Percentiles rank a stretch among this genome's conserved stretches.
Evolutionary conservation across 2,329 filamentous ascomycete species (phyloP).

Genomic region (Penicillium fuscoglaucum): DNA sequence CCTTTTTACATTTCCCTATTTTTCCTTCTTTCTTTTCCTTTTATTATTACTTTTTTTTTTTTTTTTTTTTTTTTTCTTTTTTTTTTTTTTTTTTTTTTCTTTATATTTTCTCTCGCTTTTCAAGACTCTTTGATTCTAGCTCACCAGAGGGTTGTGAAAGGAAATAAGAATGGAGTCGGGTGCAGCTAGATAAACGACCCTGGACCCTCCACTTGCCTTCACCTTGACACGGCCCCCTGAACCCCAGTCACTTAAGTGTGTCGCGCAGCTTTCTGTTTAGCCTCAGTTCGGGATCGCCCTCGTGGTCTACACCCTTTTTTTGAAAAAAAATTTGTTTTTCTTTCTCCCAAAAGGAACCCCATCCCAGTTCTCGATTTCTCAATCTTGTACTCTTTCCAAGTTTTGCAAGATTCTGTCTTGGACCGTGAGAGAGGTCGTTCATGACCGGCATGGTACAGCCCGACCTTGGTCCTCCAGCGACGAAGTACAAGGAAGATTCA

Average conservation of each 20-base stretch:
- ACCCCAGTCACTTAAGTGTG: conserved; percentile 28
- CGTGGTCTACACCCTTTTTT: conserved; percentile 10
- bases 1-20: conserved; percentile 7
- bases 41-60: conserved; percentile 12
- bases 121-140: conserved; percentile 8
- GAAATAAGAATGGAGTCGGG: conserved; percentile 28
- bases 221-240: conserved; percentile 24
- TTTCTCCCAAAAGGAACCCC: conserved; percentile 8
- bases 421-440: conserved; percentile 31
- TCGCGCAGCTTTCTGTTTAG: conserved; percentile 28
- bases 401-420: conserved; percentile 17
- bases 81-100: conserved; percentile 11
- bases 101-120: conserved; percentile 6
- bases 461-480: conserved; percentile 33
- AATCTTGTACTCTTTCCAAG: conserved; percentile 11
- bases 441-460: conserved; percentile 48
- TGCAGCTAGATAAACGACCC: conserved; percentile 44
- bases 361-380: conserved; percentile 17
- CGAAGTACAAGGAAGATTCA: conserved; percentile 52
- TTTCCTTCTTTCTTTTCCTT: conserved; percentile 15
- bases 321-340: conserved; percentile 11
- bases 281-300: conserved; percentile 27
- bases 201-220: conserved; percentile 39
- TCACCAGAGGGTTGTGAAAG: conserved; percentile 14
- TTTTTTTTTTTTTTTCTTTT: conserved; percentile 12